phyloP scores from a whole-genome alignment of 1,284 basidiomycete genomes.

The Coniferiporia weirii region DNA sequence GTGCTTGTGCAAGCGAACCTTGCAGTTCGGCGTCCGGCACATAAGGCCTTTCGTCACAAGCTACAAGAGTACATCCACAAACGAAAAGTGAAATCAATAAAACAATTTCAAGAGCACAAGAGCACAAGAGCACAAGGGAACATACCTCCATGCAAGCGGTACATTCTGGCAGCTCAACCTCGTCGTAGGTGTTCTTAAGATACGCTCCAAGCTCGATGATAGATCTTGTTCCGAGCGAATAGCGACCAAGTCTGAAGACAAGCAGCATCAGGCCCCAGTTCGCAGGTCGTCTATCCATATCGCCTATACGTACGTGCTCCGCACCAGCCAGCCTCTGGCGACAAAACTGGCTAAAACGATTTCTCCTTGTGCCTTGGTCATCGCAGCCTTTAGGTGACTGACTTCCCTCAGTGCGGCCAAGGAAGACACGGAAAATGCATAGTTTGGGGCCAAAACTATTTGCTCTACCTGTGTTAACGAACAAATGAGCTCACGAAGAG shows the following conservation, averaged over 20 bases:
- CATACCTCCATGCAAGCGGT: slow-evolving; percentile 68
- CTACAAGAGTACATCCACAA: slow-evolving; percentile 29
- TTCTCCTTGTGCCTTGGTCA: slow-evolving; percentile 75
- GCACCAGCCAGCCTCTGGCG: slow-evolving; percentile 72
- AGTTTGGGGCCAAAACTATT: slow-evolving; percentile 75
- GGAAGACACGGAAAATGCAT: slow-evolving; percentile 72
- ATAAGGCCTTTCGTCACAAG: slow-evolving; percentile 62
- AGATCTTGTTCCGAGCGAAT: slow-evolving; percentile 72
- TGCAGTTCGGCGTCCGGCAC: slow-evolving; percentile 61
- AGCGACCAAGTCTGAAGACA: slow-evolving; percentile 55
- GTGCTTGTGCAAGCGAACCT: slow-evolving; percentile 58
- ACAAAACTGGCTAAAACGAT: slow-evolving; percentile 73
- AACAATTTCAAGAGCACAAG: background rate
- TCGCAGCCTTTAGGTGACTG: slow-evolving; percentile 51
- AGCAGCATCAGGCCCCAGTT: background rate
- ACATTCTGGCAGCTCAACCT: slow-evolving; percentile 64
- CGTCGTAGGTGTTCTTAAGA: slow-evolving; percentile 67
- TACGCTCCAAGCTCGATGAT: slow-evolving; percentile 72
- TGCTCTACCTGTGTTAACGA: slow-evolving; percentile 63
- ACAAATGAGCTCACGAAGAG: background rate
- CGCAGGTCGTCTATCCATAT: background rate
- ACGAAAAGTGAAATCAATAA: background rate
- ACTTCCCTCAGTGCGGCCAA: slow-evolving; percentile 72
- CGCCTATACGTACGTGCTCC: slow-evolving; percentile 57
- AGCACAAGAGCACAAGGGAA: slow-evolving; percentile 15